Base-by-base conservation (phyloP, 2,329 filamentous ascomycete species). In the Apiospora saccharicola region DNA sequence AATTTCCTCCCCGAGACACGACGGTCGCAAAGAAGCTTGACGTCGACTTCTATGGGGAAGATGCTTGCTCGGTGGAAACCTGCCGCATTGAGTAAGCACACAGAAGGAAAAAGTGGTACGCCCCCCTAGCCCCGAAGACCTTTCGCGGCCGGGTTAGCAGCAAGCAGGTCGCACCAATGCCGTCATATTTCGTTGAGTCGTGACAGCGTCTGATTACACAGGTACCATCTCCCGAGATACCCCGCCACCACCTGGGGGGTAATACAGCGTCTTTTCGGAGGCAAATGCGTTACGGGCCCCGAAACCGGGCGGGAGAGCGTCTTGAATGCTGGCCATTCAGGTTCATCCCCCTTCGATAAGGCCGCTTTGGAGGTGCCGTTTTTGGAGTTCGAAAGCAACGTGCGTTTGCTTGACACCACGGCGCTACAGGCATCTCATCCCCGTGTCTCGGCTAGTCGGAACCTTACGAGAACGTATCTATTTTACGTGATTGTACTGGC, bases 11-110 rank as follows among this genome's bases (percentile, higher is more conserved):
- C 30, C 53, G 53, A 37, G 4, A 37, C 7, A 61, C 53, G 53
- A 61, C 53, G 53, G 53, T 61, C 30, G 53, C 53, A 61, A 61
- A 61, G 53, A 61, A 61, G 53, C 53, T 61, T 53, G 51, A 53
- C 51, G 14, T 26, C n/a, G 24, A 30, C 51, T 14, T 53, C 26
- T 57, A 30, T 57, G 53, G 53, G 53, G 53, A 57, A 57, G 30
- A 57, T 57, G 53, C 53, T 34, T 64, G 57, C 57, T 64, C 34
- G 57, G 57, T 64, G 57, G 57, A 41, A 64, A 64, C 57, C 57
- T 41, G 19, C 57, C 57, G 16, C 22, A 61, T 64, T 34, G 57
- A 64, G 53, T 61, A 61, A 61, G 53, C 22, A 22, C 4, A n/a
- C 7, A 61, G 30, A 61, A 61, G 6, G 19, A 61, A 61, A 61